Percentiles rank a stretch among this genome's conserved stretches.
These are phyloP conservation scores for Penicillium digitatum DNA, from an alignment of 2,329 filamentous ascomycete genomes.

Conservation along the genomic window DNA sequence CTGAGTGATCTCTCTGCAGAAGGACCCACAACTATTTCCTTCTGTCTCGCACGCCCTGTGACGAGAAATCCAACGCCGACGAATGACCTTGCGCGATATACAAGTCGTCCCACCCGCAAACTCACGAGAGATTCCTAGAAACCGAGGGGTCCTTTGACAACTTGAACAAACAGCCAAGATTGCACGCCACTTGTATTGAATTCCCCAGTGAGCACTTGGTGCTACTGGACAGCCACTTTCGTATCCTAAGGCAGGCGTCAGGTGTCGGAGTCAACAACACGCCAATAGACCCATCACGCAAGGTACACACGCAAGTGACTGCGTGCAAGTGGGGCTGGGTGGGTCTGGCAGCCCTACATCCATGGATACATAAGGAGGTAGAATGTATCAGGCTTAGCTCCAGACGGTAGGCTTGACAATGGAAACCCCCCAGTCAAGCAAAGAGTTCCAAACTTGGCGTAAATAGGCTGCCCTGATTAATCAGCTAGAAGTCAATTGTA, in stretches of 20 bases:
- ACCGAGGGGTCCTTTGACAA: neutral
- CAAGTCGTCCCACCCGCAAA: neutral
- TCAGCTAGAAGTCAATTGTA: neutral
- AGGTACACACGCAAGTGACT: neutral
- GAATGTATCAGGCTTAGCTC: neutral
- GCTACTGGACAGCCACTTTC: too few relatives aligned
- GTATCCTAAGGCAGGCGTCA: neutral
- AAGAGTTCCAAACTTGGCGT: too few relatives aligned
- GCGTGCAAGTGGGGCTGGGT: neutral
- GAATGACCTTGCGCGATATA: neutral
- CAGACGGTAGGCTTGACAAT: neutral
- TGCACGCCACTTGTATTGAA: neutral
- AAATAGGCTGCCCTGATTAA: too few relatives aligned
- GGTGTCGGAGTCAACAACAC: neutral
- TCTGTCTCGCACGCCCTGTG: neutral
- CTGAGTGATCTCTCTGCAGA: neutral
- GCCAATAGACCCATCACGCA: neutral
- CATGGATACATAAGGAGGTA: neutral
- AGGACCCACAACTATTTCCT: neutral
- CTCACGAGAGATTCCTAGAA: neutral
- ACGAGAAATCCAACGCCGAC: neutral
- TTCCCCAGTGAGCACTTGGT: neutral
- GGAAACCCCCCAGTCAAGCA: neutral
- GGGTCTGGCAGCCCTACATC: neutral
- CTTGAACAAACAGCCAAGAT: neutral